Conservation (phyloP, 345 rosid genomes). For the Lepidium sativum region DNA sequence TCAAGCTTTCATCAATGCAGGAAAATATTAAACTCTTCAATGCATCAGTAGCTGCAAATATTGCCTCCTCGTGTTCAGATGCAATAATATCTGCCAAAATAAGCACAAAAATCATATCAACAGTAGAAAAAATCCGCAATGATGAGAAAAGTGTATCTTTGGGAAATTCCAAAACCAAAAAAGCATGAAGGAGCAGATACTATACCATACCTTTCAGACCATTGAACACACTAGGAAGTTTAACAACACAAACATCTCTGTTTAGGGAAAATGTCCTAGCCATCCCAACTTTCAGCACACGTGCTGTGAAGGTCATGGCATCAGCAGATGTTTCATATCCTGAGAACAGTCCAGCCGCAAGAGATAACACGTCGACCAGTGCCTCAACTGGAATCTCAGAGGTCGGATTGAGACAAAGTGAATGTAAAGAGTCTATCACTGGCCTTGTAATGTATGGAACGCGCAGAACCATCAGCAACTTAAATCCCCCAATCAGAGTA, state of each 20-base stretch:
- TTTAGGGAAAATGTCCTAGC: constrained; percentile 53
- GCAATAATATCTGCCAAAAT: constrained; percentile 64
- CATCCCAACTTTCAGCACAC: constrained; percentile 72
- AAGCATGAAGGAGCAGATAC: constrained; percentile 1
- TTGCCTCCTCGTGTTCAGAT: constrained; percentile 95
- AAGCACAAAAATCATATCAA: not conserved
- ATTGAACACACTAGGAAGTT: constrained; percentile 64
- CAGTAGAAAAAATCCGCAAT: not conserved
- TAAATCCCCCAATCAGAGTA: constrained; percentile 50
- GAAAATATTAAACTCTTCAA: constrained; percentile 56
- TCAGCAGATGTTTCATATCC: constrained; percentile 59
- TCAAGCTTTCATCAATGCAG: constrained; percentile 71
- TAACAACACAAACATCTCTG: constrained; percentile 53
- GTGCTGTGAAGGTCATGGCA: constrained; percentile 62
- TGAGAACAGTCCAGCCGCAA: constrained; percentile 45
- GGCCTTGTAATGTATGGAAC: constrained; percentile 63
- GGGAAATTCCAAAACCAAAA: not conserved
- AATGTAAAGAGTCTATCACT: constrained; percentile 59
- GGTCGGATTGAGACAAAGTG: constrained; percentile 45
- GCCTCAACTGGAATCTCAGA: constrained; percentile 56
- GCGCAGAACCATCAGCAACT: constrained; percentile 49
- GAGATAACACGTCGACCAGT: constrained; percentile 54
- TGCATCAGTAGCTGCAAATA: constrained; percentile 68
- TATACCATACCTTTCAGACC: constrained; percentile 63
- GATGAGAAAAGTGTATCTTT: not conserved